A percentile compares a stretch with the other conserved stretches of the same genome.
Conservation (phyloP, 345 rosid genomes). For the Ceriops tagal region DNA sequence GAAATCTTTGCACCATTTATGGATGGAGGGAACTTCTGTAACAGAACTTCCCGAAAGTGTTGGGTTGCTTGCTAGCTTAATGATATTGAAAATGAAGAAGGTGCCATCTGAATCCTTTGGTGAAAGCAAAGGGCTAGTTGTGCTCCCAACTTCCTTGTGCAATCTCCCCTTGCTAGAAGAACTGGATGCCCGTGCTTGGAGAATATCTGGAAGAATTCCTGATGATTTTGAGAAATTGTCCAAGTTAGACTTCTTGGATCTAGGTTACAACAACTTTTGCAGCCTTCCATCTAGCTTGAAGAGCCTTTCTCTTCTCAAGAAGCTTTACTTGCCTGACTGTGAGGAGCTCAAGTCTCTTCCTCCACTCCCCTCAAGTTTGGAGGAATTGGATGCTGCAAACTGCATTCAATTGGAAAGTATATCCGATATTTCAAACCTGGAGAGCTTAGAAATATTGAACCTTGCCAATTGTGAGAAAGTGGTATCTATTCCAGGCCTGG, state of each 20-base stretch:
- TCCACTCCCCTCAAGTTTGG: constrained; percentile 45
- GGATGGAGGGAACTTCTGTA: constrained; percentile 43
- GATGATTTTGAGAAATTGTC: constrained; percentile 49
- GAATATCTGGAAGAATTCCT: constrained; percentile 39
- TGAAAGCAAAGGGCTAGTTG: background rate
- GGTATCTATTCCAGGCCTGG: constrained; percentile 42
- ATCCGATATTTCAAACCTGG: constrained; percentile 33
- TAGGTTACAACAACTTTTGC: constrained; percentile 38
- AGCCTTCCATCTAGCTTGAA: constrained; percentile 47
- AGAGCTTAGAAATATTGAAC: constrained; percentile 25
- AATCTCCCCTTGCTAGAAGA: constrained; percentile 35
- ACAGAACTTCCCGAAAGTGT: constrained; percentile 38
- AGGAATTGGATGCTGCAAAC: constrained; percentile 29
- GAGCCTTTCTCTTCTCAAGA: constrained; percentile 37
- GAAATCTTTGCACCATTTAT: constrained; percentile 32
- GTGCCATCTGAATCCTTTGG: constrained; percentile 1
- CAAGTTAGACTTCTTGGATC: constrained; percentile 27
- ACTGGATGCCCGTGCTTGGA: constrained; percentile 46
- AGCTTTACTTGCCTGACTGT: constrained; percentile 33
- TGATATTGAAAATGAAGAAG: constrained; percentile 39
- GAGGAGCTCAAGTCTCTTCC: constrained; percentile 40
- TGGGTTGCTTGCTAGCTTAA: constrained; percentile 43
- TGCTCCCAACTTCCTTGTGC: constrained; percentile 35
- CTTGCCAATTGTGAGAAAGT: constrained; percentile 44
- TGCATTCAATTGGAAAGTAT: constrained; percentile 36